These are phyloP conservation scores for Austroboletus niveus DNA, from an alignment of 1,284 basidiomycete genomes.

Conservation along the genomic window DNA sequence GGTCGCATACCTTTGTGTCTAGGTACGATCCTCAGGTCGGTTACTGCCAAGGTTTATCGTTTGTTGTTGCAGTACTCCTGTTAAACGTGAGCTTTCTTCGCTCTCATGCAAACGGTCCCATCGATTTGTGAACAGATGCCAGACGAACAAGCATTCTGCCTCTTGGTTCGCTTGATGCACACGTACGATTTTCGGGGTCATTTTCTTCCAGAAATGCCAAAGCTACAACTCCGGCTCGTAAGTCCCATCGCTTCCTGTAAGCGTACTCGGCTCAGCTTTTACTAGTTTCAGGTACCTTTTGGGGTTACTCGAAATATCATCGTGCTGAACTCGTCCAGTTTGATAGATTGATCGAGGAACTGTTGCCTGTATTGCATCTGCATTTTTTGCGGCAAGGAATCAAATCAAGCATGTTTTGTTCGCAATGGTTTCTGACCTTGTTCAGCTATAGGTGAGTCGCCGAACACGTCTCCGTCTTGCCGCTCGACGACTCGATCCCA, in stretches of 20 bases:
- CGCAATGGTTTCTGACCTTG: constrained; percentile 97
- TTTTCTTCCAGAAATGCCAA: constrained; percentile 98
- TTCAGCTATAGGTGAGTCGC: constrained; percentile 85
- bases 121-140: constrained; percentile 75
- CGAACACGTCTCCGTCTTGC: not conserved
- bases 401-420: constrained; percentile 96
- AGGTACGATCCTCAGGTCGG: constrained; percentile 94
- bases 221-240: constrained; percentile 86
- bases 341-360: constrained; percentile 90
- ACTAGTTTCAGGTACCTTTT: constrained; percentile 46
- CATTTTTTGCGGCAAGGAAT: constrained; percentile 93
- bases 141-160: constrained; percentile 96
- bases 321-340: constrained; percentile 53
- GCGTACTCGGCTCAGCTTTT: constrained; percentile 6
- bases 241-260: constrained; percentile 27
- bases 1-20: constrained; percentile 12
- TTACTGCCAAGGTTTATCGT: constrained; percentile 95
- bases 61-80: constrained; percentile 91
- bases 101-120: constrained; percentile 3
- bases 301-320: not conserved
- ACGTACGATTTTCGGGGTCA: constrained; percentile 95
- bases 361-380: constrained; percentile 86
- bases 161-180: constrained; percentile 97
- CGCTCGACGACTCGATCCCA: constrained; percentile 33
- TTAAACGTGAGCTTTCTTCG: constrained; percentile 67